These are phyloP conservation scores for Fraxinus latifolia DNA, from an alignment of 305 asterid genomes.

Conservation along the genomic window DNA sequence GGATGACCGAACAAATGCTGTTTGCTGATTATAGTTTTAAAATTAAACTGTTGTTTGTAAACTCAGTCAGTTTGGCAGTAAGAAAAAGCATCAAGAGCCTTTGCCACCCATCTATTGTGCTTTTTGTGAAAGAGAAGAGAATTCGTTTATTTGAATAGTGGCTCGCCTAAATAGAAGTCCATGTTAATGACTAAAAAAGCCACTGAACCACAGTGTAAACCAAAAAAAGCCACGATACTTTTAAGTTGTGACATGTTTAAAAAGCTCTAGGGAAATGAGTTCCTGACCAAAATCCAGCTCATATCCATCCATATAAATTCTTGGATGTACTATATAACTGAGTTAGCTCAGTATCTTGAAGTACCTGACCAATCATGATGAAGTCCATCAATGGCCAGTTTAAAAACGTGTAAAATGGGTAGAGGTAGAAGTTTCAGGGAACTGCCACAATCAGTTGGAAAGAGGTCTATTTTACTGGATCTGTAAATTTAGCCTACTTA, in stretches of 20 bases:
- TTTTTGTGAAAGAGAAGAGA: neutral
- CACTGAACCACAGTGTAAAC: neutral
- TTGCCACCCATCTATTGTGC: neutral
- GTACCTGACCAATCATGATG: neutral
- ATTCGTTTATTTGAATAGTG: neutral
- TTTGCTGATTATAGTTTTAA: neutral
- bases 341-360: neutral
- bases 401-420: neutral
- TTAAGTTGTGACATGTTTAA: neutral
- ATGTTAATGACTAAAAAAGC: neutral
- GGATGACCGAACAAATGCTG: neutral
- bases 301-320: neutral
- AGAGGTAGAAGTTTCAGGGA: neutral
- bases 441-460: neutral
- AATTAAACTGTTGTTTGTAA: neutral
- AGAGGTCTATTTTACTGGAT: neutral
- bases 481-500: neutral
- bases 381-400: neutral
- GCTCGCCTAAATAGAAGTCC: neutral
- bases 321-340: neutral
- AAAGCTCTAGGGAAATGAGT: neutral
- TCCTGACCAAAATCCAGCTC: neutral
- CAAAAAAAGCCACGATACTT: neutral
- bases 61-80: neutral
- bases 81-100: neutral